These are phyloP conservation scores for Sutorius eximius DNA, from an alignment of 1,284 basidiomycete species.

Conservation along the genomic window DNA sequence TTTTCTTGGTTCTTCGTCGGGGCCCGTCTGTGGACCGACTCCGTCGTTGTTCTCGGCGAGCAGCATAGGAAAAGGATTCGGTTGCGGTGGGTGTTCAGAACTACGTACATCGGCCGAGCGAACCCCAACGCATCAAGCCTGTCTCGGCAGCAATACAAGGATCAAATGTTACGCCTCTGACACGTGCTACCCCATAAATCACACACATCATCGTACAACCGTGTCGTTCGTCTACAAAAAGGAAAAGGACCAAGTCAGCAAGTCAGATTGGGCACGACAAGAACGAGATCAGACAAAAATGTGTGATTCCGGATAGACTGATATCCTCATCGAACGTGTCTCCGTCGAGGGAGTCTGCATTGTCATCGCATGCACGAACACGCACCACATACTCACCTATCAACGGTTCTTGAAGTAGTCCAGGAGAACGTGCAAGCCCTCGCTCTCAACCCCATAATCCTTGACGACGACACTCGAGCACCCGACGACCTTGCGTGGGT, in stretches of 20 bases:
- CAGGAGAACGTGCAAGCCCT: slow-evolving; percentile 95
- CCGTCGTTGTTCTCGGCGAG: slow-evolving; percentile 4
- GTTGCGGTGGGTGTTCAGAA: too few relatives aligned
- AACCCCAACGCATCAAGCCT: not conserved
- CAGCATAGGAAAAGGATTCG: slow-evolving; percentile 7
- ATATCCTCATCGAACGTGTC: slow-evolving; percentile 61
- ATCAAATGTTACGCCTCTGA: too few relatives aligned
- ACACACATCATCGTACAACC: slow-evolving; percentile 14
- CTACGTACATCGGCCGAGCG: not conserved
- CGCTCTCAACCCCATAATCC: slow-evolving; percentile 95
- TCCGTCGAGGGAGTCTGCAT: slow-evolving; percentile 88
- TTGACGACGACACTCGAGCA: slow-evolving; percentile 98
- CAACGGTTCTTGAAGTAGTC: slow-evolving; percentile 95
- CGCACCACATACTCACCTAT: slow-evolving; percentile 38
- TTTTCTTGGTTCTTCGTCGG: not conserved
- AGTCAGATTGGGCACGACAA: not conserved
- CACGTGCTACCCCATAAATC: not conserved
- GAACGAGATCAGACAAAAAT: slow-evolving; percentile 54
- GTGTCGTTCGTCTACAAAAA: slow-evolving; percentile 6
- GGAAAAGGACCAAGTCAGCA: slow-evolving; percentile 12
- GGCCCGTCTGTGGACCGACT: not conserved
- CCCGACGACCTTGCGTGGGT: slow-evolving; percentile 95
- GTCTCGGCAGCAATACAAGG: not conserved
- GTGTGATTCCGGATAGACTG: slow-evolving; percentile 32
- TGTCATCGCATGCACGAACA: slow-evolving; percentile 56